Evolutionary conservation across 495 filamentous ascomycete species (phyloP).

Genomic region (Lindgomyces ingoldianus): DNA sequence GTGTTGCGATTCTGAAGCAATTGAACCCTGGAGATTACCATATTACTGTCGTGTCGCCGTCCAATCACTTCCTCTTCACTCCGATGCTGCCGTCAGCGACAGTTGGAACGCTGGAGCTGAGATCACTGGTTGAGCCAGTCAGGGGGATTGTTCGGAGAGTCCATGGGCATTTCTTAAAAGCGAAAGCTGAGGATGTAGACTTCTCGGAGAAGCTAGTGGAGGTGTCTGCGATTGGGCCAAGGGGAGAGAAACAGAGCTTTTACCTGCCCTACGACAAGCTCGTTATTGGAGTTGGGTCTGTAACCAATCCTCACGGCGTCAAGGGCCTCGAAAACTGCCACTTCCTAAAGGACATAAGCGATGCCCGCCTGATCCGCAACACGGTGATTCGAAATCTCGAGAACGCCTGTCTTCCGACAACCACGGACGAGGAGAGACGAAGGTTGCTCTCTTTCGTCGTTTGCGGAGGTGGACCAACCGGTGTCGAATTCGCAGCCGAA

Average conservation of each 20-base stretch:
- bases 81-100: slow-evolving; percentile 97
- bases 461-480: slow-evolving; percentile 92
- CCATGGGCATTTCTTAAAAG: slow-evolving; percentile 87
- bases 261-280: slow-evolving; percentile 99
- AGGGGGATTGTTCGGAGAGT: slow-evolving; percentile 75
- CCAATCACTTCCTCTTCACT: slow-evolving; percentile 96
- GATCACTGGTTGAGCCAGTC: slow-evolving; percentile 90
- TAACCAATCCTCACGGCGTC: slow-evolving; percentile 93
- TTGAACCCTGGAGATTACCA: slow-evolving; percentile 89
- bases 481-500: slow-evolving; percentile 96
- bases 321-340: slow-evolving; percentile 92
- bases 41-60: slow-evolving; percentile 88
- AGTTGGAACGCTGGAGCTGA: slow-evolving; percentile 88
- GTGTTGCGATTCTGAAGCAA: slow-evolving; percentile 86
- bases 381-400: slow-evolving; percentile 91
- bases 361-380: slow-evolving; percentile 87
- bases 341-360: slow-evolving; percentile 90
- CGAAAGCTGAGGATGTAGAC: slow-evolving; percentile 80
- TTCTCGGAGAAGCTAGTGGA: slow-evolving; percentile 91
- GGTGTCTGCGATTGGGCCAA: slow-evolving; percentile 68
- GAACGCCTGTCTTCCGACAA: slow-evolving; percentile 88
- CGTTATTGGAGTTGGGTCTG: slow-evolving; percentile 90
- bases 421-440: slow-evolving; percentile 81
- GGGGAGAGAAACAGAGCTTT: slow-evolving; percentile 72
- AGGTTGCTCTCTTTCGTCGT: slow-evolving; percentile 92